Percentiles rank a stretch among this genome's conserved stretches.
phyloP scores from a whole-genome alignment of 306 rosid genomes.

The Sindora glabra region DNA sequence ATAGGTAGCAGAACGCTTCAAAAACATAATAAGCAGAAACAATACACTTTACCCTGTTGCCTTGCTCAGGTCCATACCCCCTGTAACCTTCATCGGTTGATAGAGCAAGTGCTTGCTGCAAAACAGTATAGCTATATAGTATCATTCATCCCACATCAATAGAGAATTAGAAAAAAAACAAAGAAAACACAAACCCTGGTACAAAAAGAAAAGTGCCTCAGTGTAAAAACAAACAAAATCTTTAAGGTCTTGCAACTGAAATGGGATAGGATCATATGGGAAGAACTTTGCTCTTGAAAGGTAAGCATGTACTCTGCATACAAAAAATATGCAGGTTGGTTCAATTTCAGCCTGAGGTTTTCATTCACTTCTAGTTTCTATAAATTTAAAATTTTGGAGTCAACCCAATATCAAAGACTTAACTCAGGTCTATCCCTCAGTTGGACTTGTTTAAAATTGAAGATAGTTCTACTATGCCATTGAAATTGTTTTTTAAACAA shows the following conservation, averaged over 20 bases:
- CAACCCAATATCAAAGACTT: not conserved
- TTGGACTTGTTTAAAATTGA: too few species aligned
- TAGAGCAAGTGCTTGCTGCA: constrained; percentile 42
- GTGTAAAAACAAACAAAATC: not conserved
- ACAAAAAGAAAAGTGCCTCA: not conserved
- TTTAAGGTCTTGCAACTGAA: not conserved
- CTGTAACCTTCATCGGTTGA: constrained; percentile 49
- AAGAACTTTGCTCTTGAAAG: not conserved
- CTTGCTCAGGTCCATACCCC: constrained; percentile 76
- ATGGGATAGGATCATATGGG: not conserved
- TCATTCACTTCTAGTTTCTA: not conserved
- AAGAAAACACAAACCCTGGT: not conserved
- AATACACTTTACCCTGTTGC: constrained; percentile 33
- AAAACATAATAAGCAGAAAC: not conserved
- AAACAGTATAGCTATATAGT: not conserved
- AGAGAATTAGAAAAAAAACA: not conserved
- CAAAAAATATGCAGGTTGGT: too few species aligned
- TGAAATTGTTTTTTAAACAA: too few species aligned
- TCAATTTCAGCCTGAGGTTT: not conserved
- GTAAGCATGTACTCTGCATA: not conserved
- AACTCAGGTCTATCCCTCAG: not conserved
- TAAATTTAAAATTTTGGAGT: not conserved
- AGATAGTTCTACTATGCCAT: too few species aligned
- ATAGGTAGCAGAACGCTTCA: not conserved
- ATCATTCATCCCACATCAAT: not conserved